phyloP scores from a whole-genome alignment of 2,329 filamentous ascomycete species.

The Verticillium dahliae region DNA sequence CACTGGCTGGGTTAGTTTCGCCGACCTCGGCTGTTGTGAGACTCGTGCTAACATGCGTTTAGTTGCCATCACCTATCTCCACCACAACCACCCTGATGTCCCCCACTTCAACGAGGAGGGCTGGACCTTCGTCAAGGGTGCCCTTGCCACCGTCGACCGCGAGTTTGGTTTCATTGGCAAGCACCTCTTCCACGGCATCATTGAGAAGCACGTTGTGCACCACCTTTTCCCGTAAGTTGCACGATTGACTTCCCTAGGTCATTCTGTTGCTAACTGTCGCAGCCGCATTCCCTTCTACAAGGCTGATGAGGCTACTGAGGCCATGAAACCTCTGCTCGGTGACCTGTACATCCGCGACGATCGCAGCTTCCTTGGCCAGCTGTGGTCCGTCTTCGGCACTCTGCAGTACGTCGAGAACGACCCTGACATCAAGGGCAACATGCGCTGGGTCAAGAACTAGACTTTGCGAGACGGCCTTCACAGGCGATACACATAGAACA shows the following conservation, averaged over 20 bases:
- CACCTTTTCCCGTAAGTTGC: conserved; percentile 47
- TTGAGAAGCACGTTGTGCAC: conserved; percentile 54
- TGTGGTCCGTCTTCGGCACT: conserved; percentile 38
- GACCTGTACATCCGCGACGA: conserved; percentile 43
- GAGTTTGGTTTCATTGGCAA: conserved; percentile 56
- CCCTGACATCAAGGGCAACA: conserved; percentile 24
- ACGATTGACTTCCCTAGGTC: background rate
- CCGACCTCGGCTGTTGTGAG: background rate
- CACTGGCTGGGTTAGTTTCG: conserved; percentile 56
- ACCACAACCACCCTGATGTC: conserved; percentile 57
- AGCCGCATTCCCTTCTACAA: conserved; percentile 52
- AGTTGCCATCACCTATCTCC: conserved; percentile 71
- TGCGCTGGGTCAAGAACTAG: conserved; percentile 24
- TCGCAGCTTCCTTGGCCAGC: conserved; percentile 34
- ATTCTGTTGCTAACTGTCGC: background rate
- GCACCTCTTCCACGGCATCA: conserved; percentile 57
- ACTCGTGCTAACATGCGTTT: background rate
- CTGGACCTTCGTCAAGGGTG: conserved; percentile 57
- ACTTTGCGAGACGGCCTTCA: background rate
- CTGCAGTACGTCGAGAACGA: conserved; percentile 41
- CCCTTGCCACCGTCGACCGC: conserved; percentile 55
- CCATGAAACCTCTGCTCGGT: conserved; percentile 50
- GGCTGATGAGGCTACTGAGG: conserved; percentile 50
- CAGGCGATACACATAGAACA: background rate
- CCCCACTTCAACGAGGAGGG: conserved; percentile 46